These are phyloP conservation scores for Leptographium galeiforme DNA, from an alignment of 2,329 filamentous ascomycete genomes.

Conservation along the genomic window DNA sequence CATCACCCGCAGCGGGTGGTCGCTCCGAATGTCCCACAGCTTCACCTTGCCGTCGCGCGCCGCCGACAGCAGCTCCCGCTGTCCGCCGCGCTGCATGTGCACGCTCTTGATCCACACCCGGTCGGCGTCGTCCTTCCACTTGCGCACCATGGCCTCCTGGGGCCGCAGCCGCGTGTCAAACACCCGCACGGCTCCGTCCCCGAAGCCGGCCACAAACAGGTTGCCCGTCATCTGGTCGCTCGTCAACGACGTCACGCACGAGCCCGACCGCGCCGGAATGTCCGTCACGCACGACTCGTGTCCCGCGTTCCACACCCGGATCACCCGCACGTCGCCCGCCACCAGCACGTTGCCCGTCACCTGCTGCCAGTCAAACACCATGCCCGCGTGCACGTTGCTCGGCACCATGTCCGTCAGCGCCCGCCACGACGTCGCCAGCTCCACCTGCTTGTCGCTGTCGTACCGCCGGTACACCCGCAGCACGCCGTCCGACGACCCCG, in stretches of 20 bases:
- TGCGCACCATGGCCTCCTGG: conserved; percentile 84
- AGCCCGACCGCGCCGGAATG: conserved; percentile 86
- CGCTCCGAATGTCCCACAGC: conserved; percentile 91
- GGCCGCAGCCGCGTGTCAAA: conserved; percentile 81
- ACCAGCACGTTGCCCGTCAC: conserved; percentile 92
- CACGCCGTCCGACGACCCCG: conserved; percentile 87
- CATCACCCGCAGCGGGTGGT: conserved; percentile 60
- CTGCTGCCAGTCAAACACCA: conserved; percentile 98
- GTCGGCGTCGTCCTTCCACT: conserved; percentile 81
- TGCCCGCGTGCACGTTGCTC: conserved; percentile 84
- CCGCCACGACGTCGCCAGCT: conserved; percentile 82
- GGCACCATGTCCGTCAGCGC: conserved; percentile 88
- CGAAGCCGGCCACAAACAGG: conserved; percentile 90
- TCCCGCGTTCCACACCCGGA: conserved; percentile 90
- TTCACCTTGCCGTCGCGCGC: conserved; percentile 88
- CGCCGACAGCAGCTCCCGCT: conserved; percentile 80
- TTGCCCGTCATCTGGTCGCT: conserved; percentile 97
- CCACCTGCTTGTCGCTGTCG: conserved; percentile 59
- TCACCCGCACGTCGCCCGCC: conserved; percentile 88
- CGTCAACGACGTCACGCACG: conserved; percentile 89
- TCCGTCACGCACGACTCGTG: conserved; percentile 88
- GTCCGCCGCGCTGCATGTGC: conserved; percentile 90
- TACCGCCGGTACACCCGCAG: conserved; percentile 90
- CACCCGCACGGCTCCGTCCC: conserved; percentile 84
- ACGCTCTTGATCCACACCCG: conserved; percentile 92